Conservation (phyloP, 1,284 basidiomycete genomes). For the Cryptococcus floricola region DNA sequence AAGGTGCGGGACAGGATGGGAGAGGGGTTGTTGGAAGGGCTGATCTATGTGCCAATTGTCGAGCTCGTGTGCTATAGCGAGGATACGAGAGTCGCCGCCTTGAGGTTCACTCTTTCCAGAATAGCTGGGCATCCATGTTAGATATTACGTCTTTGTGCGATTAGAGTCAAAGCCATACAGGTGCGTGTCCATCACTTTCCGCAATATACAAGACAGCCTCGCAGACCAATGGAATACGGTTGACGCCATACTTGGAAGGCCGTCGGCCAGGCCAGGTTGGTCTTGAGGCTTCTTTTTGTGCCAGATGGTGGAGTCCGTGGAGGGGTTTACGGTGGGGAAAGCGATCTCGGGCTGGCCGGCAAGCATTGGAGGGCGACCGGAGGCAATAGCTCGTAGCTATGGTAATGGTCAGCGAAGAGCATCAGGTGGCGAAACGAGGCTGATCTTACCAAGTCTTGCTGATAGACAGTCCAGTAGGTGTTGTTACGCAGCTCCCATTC, state of each 20-base stretch:
- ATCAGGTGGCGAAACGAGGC: neutral
- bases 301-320: neutral
- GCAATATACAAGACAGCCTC: neutral
- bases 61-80: neutral
- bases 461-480: conserved; percentile 19
- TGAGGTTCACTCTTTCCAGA: too few relatives aligned
- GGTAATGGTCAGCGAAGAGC: neutral
- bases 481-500: conserved; percentile 11
- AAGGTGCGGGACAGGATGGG: conserved; percentile 17
- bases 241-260: conserved; percentile 14
- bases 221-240: conserved; percentile 19
- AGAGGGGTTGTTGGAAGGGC: conserved; percentile 9
- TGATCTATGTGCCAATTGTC: conserved; percentile 11
- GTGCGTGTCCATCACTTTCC: too few relatives aligned
- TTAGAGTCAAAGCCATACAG: too few relatives aligned
- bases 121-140: too few relatives aligned
- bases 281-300: neutral
- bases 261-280: conserved; percentile 2
- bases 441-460: conserved; percentile 18
- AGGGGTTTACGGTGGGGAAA: conserved; percentile 7
- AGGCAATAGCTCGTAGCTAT: conserved; percentile 19
- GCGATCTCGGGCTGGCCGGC: conserved; percentile 4
- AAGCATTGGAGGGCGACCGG: conserved; percentile 17
- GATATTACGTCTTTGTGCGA: too few relatives aligned
- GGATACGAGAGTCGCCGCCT: too few relatives aligned